phyloP scores from a whole-genome alignment of 2,329 filamentous ascomycete species.

The Apiospora saccharicola region DNA sequence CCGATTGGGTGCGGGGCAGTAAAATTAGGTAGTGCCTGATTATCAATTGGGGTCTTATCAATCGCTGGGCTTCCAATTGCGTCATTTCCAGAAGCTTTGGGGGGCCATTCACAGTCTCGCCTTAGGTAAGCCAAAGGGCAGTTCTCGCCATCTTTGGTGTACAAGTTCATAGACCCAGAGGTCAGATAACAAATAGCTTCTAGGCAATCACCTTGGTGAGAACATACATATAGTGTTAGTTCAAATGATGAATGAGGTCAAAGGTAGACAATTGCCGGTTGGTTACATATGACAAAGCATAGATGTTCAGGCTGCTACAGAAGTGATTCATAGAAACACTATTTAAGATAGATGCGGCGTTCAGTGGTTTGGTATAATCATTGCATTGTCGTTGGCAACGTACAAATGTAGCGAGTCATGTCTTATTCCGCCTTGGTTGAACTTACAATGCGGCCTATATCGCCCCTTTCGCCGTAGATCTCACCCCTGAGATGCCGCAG shows the following conservation, averaged over 20 bases:
- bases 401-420: not conserved
- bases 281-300: not conserved
- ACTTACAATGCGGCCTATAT: not conserved
- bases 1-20: conserved; percentile 10
- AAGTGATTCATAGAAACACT: no score
- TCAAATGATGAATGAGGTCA: not conserved
- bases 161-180: not conserved
- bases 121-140: not conserved
- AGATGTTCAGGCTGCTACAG: not conserved
- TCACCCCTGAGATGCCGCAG: conserved; percentile 10
- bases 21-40: conserved; percentile 19
- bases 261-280: no score
- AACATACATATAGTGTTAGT: not conserved
- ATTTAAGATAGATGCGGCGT: not conserved
- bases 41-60: conserved; percentile 22
- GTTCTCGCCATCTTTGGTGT: not conserved
- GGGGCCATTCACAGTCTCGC: not conserved
- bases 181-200: no score
- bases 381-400: not conserved
- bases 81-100: conserved; percentile 4
- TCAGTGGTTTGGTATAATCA: not conserved
- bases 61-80: conserved; percentile 23
- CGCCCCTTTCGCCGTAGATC: conserved; percentile 14
- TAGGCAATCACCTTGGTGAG: not conserved
- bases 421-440: not conserved